Evolutionary conservation across 2,329 filamentous ascomycete genomes (phyloP).

Genomic region (Neopestalotiopsis rosae): DNA sequence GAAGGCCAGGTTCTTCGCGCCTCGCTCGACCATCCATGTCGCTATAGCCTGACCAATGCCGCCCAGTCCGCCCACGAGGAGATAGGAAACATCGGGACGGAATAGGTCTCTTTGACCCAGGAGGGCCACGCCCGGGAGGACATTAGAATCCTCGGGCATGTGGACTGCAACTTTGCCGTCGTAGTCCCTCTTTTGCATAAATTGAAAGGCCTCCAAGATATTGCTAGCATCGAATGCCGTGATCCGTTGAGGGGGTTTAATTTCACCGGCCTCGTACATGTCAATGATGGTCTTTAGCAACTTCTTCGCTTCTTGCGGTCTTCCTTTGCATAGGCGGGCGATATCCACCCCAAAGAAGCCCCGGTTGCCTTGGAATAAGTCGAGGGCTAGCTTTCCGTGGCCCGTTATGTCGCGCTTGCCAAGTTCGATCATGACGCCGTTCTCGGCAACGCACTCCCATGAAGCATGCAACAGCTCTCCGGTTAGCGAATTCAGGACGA

Average conservation of each 20-base stretch:
- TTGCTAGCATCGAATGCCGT: conserved; percentile 28
- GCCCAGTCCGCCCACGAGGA: conserved; percentile 29
- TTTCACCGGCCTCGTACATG: conserved; percentile 21
- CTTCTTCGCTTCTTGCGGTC: not conserved
- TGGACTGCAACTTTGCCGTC: conserved; percentile 41
- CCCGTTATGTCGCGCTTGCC: conserved; percentile 32
- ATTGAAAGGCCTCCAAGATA: conserved; percentile 38
- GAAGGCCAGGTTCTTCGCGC: conserved; percentile 26
- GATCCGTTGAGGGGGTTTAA: conserved; percentile 26
- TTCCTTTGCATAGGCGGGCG: not conserved
- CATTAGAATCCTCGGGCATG: not conserved
- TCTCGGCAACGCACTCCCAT: conserved; percentile 10
- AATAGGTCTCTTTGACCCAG: conserved; percentile 14
- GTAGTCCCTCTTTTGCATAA: conserved; percentile 42
- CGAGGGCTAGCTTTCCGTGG: conserved; percentile 39
- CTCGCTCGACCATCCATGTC: conserved; percentile 27
- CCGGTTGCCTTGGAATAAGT: conserved; percentile 31
- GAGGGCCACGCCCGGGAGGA: not conserved
- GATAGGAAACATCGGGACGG: conserved; percentile 23
- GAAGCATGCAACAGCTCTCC: conserved; percentile 12
- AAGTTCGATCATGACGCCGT: conserved; percentile 8
- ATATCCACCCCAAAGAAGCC: conserved; percentile 9
- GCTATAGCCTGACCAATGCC: conserved; percentile 26
- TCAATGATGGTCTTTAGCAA: conserved; percentile 13
- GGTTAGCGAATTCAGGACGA: conserved; percentile 28